Evolutionary conservation across 2,329 filamentous ascomycete species (phyloP).

Genomic region (Cercospora sesami): DNA sequence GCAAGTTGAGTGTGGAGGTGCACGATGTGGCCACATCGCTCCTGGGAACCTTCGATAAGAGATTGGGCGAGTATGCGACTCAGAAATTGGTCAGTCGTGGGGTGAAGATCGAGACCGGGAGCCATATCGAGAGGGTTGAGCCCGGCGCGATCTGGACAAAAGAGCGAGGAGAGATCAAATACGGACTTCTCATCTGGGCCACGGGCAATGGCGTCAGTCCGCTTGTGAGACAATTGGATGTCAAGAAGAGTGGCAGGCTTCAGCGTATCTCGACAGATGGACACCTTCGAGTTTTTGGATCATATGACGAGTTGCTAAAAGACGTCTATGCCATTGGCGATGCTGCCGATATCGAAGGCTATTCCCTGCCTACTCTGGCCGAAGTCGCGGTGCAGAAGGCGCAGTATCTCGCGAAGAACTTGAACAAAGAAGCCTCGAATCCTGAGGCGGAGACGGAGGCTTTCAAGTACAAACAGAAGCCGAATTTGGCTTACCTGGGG

Average conservation of each 20-base stretch:
- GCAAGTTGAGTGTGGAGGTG: slow-evolving; percentile 45
- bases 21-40: slow-evolving; percentile 48
- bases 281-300: slow-evolving; percentile 22
- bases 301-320: slow-evolving; percentile 29
- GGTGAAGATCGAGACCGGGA: slow-evolving; percentile 44
- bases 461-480: slow-evolving; percentile 40
- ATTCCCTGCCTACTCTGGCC: slow-evolving; percentile 40
- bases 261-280: slow-evolving; percentile 42
- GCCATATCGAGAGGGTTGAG: slow-evolving; percentile 42
- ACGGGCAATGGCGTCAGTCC: slow-evolving; percentile 42
- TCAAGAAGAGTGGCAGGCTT: slow-evolving; percentile 39
- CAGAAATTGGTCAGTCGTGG: slow-evolving; percentile 40
- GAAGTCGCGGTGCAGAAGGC: slow-evolving; percentile 45
- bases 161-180: slow-evolving; percentile 40
- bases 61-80: slow-evolving; percentile 46
- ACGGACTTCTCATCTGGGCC: slow-evolving; percentile 45
- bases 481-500: slow-evolving; percentile 46
- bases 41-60: slow-evolving; percentile 45
- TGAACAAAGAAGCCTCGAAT: slow-evolving; percentile 30
- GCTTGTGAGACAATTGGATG: slow-evolving; percentile 40
- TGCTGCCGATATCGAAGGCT: slow-evolving; percentile 43
- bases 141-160: slow-evolving; percentile 40
- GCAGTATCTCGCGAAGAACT: slow-evolving; percentile 38
- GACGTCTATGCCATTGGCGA: slow-evolving; percentile 42
- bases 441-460: neutral